Evolutionary conservation across 306 rosid genomes (phyloP).

Genomic region (barrel medic (Medicago truncatula)): MtrunA17r5.0-ANR NC_053045.1:62054001-62054500

Average conservation of each 20-base stretch:
- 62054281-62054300: slow-evolving; percentile 72
- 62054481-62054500: slow-evolving; percentile 53
- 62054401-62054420: slow-evolving; percentile 51
- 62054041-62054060: no score
- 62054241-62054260: slow-evolving; percentile 12
- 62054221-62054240: neutral
- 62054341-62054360: slow-evolving; percentile 53
- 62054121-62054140: neutral
- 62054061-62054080: no score
- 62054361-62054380: slow-evolving; percentile 36
- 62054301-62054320: slow-evolving; percentile 62
- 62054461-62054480: slow-evolving; percentile 54
- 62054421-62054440: slow-evolving; percentile 44
- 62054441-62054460: slow-evolving; percentile 69
- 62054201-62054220: slow-evolving; percentile 29
- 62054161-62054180: neutral
- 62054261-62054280: slow-evolving; percentile 51
- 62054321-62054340: slow-evolving; percentile 58
- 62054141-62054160: neutral
- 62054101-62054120: neutral
- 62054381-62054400: slow-evolving; percentile 53
- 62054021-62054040: no score
- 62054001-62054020: neutral
- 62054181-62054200: neutral
- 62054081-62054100: neutral